Percentiles rank a stretch among this genome's conserved stretches.
phyloP scores from a whole-genome alignment of 306 rosid species.

The Pachyrhizus erosus region DNA sequence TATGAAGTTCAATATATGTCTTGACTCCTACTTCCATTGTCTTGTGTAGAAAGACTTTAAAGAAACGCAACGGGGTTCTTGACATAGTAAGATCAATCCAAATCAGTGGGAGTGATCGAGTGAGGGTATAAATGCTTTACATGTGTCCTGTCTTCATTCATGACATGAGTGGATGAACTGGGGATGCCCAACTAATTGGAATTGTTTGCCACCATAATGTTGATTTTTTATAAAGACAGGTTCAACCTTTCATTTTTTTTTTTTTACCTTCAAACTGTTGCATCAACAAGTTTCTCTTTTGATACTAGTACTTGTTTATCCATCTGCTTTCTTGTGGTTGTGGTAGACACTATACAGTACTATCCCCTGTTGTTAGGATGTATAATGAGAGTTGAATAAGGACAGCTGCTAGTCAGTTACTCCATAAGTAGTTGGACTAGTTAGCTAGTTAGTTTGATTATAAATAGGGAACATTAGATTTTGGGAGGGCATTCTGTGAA shows the following conservation, averaged over 20 bases:
- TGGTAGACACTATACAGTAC: neutral
- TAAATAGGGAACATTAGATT: neutral
- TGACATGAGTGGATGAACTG: neutral
- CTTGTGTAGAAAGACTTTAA: neutral
- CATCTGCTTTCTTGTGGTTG: neutral
- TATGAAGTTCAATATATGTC: neutral
- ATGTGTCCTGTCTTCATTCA: neutral
- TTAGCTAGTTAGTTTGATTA: neutral
- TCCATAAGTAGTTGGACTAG: neutral
- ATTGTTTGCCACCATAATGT: neutral
- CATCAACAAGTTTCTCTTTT: neutral
- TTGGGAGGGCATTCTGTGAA: neutral
- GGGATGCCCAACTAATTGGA: neutral
- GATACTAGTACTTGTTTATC: neutral
- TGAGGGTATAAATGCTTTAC: neutral
- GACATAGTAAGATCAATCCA: conserved; percentile 17
- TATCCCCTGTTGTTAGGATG: neutral
- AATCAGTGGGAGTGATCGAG: neutral
- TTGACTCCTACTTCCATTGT: conserved; percentile 1
- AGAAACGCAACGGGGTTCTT: neutral
- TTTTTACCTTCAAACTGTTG: neutral
- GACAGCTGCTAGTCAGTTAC: neutral
- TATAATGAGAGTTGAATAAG: neutral
- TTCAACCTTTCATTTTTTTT: neutral
- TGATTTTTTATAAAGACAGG: neutral